Percentiles rank a stretch among this genome's conserved stretches.
Evolutionary conservation across 2,329 filamentous ascomycete genomes (phyloP).

Genomic region (Fusarium sp.): DNA sequence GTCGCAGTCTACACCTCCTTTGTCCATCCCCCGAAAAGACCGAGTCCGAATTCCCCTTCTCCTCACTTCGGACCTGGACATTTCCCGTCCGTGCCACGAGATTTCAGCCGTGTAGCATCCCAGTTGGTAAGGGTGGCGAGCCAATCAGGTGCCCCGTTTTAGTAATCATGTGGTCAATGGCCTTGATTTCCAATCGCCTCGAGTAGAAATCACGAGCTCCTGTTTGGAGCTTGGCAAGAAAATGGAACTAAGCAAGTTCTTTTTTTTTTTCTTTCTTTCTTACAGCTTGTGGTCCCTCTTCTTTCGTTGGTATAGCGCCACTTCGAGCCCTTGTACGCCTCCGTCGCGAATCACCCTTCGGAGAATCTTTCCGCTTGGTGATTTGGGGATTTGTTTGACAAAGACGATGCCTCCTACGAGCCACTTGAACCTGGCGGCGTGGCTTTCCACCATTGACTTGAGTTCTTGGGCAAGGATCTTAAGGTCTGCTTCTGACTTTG

Average conservation of each 20-base stretch:
- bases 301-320: constrained; percentile 41
- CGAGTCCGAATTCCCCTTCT: constrained; percentile 15
- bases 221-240: neutral
- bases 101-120: neutral
- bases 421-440: constrained; percentile 72
- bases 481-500: constrained; percentile 48
- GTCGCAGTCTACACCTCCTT: constrained; percentile 16
- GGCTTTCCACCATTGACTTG: constrained; percentile 66
- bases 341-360: constrained; percentile 56
- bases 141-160: constrained; percentile 48
- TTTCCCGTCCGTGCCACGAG: constrained; percentile 6
- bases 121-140: neutral
- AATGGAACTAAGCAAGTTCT: neutral
- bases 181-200: neutral
- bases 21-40: constrained; percentile 18
- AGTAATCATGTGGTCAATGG: constrained; percentile 46
- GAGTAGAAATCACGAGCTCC: constrained; percentile 10
- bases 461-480: constrained; percentile 64
- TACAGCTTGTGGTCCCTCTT: constrained; percentile 36
- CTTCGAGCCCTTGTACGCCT: constrained; percentile 48
- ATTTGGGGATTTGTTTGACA: constrained; percentile 77
- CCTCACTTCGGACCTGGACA: neutral
- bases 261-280: neutral
- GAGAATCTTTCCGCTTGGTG: constrained; percentile 64
- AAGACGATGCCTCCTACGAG: constrained; percentile 78